Evolutionary conservation across 768 basidiomycete genomes (phyloP), one percentile per base, ranked within the genome.

Genomic region (Sporobolomyces roseus): DNA sequence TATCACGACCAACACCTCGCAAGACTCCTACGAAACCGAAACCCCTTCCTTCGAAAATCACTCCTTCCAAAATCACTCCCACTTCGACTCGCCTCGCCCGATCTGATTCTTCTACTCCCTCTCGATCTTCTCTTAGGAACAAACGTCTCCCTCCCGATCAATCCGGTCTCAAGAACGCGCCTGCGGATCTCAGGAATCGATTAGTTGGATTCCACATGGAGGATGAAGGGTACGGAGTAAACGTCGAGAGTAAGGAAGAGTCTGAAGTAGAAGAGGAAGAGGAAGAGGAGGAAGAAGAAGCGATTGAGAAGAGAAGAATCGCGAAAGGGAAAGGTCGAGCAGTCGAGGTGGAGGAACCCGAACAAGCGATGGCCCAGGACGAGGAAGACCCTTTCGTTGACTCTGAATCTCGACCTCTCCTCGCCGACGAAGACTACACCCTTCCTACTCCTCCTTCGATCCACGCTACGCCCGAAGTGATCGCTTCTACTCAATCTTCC

Each of bases 151-250:
- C 68, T 4, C 35, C 68, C 5, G 49, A 52, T 10, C 2, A 45
- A 2, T 19, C 2, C 19, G 68, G 64, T 29, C 29, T 69, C 51
- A 59, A 46, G 41, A 69, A 69, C 23, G 68, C 68, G 3, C 68
- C 68, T 0, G 52, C 56, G 2, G 30, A 8, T 3, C 46, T 69
- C 0, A 43, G 68, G 12, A 69, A 29, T 46, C 62, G 68, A 0
- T 51, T 69, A 23, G 68, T 69, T 21, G 68, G 68, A 3, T 69
- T 61, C 52, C 68, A 69, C 29, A 69, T 69, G 68, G 68, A 69
- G 30, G 68, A 69, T 46, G 68, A 69, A 12, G 68, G 68, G 6
- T 69, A 69, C 52, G 68, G 67, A 21, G 55, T 29, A 4, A 27
- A 30, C 9, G 21, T 35, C 32, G 45, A 46, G 29, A n/a, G n/a